phyloP scores from a whole-genome alignment of 768 basidiomycete species.

The Cystoderma amianthinum region DNA sequence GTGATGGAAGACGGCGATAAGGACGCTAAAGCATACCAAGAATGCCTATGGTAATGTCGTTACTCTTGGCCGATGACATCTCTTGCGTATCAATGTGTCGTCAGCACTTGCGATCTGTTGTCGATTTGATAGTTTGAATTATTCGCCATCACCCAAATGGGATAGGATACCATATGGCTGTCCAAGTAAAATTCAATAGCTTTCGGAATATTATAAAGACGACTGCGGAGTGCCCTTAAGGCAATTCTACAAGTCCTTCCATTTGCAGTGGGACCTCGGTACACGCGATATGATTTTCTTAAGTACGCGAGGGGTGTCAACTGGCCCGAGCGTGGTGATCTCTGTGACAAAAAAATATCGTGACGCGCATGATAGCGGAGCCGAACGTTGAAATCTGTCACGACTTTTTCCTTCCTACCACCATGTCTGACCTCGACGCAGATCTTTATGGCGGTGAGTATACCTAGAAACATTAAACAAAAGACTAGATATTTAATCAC shows the following conservation, averaged over 20 bases:
- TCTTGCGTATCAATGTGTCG: too few relatives aligned
- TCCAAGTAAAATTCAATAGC: too few relatives aligned
- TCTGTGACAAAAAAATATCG: background rate
- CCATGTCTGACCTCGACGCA: conserved; percentile 81
- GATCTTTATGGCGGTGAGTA: conserved; percentile 82
- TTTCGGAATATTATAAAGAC: too few relatives aligned
- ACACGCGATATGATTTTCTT: too few relatives aligned
- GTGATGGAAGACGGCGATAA: conserved; percentile 5
- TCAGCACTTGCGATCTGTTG: too few relatives aligned
- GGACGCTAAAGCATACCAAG: conserved; percentile 26
- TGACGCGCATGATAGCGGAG: background rate
- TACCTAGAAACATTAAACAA: background rate
- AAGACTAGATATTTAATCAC: conserved; percentile 2
- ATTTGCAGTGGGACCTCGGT: too few relatives aligned
- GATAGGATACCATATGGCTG: too few relatives aligned
- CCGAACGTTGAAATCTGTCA: background rate
- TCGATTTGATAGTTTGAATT: too few relatives aligned
- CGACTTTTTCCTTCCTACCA: conserved; percentile 16
- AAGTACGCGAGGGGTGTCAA: too few relatives aligned
- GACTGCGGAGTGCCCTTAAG: too few relatives aligned
- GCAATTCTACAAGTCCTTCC: too few relatives aligned
- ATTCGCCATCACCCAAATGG: too few relatives aligned
- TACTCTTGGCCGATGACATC: background rate
- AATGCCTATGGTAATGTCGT: conserved; percentile 34
- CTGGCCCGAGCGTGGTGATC: background rate